Evolutionary conservation across 257 asterid species (phyloP).

Genomic region (Solanum sitiens): DNA sequence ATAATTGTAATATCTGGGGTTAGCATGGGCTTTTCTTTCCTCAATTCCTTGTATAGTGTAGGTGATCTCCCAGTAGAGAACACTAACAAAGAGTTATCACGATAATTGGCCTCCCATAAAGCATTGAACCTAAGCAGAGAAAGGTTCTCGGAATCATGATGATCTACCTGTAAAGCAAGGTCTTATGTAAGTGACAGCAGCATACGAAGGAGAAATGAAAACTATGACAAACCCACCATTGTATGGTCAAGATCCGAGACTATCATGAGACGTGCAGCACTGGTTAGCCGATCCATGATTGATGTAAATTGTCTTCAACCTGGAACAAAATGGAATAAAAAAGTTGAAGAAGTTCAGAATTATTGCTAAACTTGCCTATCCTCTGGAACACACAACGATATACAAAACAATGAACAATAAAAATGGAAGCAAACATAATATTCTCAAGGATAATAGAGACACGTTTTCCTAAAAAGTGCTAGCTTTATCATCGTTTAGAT

Average conservation of each 20-base stretch:
- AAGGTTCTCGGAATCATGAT: constrained; percentile 64
- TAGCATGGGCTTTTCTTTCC: constrained; percentile 96
- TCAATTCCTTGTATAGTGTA: constrained; percentile 73
- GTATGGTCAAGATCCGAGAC: constrained; percentile 98
- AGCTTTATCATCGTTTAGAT: not conserved
- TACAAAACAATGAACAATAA: not conserved
- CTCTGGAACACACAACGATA: not conserved
- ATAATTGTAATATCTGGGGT: constrained; percentile 92
- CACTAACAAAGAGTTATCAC: constrained; percentile 77
- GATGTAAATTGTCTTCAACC: constrained; percentile 22
- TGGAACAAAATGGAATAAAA: constrained; percentile 14
- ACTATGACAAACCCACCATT: constrained; percentile 49
- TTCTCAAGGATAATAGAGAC: not conserved
- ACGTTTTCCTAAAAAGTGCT: not conserved
- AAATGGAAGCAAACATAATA: not conserved
- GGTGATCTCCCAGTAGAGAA: constrained; percentile 99
- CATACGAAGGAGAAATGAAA: not conserved
- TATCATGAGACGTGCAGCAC: constrained; percentile 75
- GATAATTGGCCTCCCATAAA: constrained; percentile 86
- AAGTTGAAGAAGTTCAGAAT: not conserved
- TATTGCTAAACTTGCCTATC: not conserved
- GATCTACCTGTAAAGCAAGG: constrained; percentile 70
- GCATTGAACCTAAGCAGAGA: constrained; percentile 95
- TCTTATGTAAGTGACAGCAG: constrained; percentile 5
- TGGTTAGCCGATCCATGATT: constrained; percentile 63